A percentile compares a stretch with the other conserved stretches of the same genome.
These are phyloP conservation scores for Solanum lignicaule DNA, from an alignment of 257 asterid species.

Conservation along the genomic window DNA sequence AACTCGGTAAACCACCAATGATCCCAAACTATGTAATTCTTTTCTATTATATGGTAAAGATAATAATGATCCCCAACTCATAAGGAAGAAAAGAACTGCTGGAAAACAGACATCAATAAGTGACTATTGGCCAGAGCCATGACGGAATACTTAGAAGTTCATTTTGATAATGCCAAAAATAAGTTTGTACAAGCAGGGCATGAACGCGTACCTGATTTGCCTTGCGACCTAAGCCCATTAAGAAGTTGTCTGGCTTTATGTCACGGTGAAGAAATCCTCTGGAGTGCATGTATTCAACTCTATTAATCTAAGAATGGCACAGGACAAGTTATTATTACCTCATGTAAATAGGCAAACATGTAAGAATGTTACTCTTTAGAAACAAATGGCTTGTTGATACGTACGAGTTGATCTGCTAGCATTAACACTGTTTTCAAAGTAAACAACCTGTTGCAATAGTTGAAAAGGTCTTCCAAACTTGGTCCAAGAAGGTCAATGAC, in stretches of 20 bases:
- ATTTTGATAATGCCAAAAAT: neutral
- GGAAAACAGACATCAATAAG: neutral
- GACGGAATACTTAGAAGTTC: neutral
- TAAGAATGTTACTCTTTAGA: neutral
- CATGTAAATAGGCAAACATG: conserved; percentile 1
- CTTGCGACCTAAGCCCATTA: conserved; percentile 95
- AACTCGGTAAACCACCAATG: neutral
- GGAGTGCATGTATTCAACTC: conserved; percentile 91
- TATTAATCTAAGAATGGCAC: conserved; percentile 50
- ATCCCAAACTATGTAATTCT: neutral
- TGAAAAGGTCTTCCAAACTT: conserved; percentile 85
- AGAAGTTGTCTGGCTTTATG: conserved; percentile 89
- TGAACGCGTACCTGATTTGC: conserved; percentile 66
- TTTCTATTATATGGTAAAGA: neutral
- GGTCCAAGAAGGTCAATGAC: conserved; percentile 96
- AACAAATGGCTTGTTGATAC: conserved; percentile 6
- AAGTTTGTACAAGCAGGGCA: neutral
- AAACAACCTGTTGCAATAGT: conserved; percentile 72
- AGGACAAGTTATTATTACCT: neutral
- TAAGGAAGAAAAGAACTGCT: neutral
- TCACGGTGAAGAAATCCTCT: conserved; percentile 98
- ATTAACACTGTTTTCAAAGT: conserved; percentile 75
- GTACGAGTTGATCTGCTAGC: conserved; percentile 91
- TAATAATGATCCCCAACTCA: neutral
- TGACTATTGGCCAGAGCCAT: neutral